Evolutionary conservation across 2,329 filamentous ascomycete species (phyloP), one percentile per base, ranked within the genome.

Genomic region (Paecilomyces dactylethromorphus): DNA sequence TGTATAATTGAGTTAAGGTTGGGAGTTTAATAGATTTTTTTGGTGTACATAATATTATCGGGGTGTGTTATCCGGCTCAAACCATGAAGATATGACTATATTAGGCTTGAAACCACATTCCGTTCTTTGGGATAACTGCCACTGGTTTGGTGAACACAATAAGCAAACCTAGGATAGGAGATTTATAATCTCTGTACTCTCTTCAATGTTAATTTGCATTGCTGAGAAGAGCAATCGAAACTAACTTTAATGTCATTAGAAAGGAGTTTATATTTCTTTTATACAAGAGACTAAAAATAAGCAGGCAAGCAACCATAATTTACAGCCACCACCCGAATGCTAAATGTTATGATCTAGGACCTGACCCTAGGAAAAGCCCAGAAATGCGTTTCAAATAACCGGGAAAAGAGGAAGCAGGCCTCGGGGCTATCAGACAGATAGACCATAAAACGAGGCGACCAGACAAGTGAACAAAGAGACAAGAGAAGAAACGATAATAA

Each of bases 201-300:
- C 39, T 11, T 18, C 39, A 18, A 3, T 45, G 13, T n/a, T 18
- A 18, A 5, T n/a, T n/a, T 18, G 18, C 18, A 45, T 18, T 39
- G 3, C 15, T 29, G 26, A 29, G 26, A 29, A 45, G 15, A 7
- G 39, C 2, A 45, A 18, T 45, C 7, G 4, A 45, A 18, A 45
- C 18, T n/a, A 39, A 29, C 26, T 29, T 29, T 11, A n/a, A 31
- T 26, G 33, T 21, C 24, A 55, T 45, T 45, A 45, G 31, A 33
- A 33, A 29, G 18, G 53, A 22, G 21, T 51, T 24, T 35, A 52
- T 29, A 21, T 32, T 53, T 39, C 70, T 52, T 24, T 52, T 52
- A 52, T 52, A 52, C 50, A 52, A 26, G 21, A n/a, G 39, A 45
- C 39, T 45, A 45, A 22, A 52, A 52, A 6, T 24, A 29, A 52